phyloP scores from a whole-genome alignment of 164 flowering plant genomes.

The Litsea cubeba region DNA sequence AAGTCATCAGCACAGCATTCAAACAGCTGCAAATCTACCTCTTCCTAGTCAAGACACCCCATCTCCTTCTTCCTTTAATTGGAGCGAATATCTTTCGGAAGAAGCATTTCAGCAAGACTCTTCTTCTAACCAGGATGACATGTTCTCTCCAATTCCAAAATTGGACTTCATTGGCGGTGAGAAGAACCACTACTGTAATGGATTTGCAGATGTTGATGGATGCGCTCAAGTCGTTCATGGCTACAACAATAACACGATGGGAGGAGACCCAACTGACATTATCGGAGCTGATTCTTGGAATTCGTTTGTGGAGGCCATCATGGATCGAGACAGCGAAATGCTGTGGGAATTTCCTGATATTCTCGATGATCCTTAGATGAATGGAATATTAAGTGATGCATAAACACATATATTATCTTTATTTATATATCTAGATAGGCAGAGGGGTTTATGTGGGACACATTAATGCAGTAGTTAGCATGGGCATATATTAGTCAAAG shows the following conservation, averaged over 20 bases:
- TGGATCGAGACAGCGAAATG: slow-evolving; percentile 59
- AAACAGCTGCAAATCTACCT: slow-evolving; percentile 19
- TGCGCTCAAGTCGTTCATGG: background rate
- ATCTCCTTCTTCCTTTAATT: slow-evolving; percentile 26
- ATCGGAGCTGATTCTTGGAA: slow-evolving; percentile 26
- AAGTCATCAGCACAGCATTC: slow-evolving; percentile 7
- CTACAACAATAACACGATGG: background rate
- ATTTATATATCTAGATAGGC: too few relatives aligned
- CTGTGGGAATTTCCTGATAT: slow-evolving; percentile 40
- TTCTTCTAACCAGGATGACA: background rate
- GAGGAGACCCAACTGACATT: background rate
- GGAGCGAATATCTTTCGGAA: slow-evolving; percentile 48
- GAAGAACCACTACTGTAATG: background rate
- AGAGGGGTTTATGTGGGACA: too few relatives aligned
- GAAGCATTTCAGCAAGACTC: slow-evolving; percentile 22
- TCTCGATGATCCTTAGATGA: slow-evolving; percentile 30
- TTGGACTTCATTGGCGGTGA: slow-evolving; percentile 2
- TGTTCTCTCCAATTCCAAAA: background rate
- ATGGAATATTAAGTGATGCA: background rate
- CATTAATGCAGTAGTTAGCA: too few relatives aligned
- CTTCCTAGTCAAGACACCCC: slow-evolving; percentile 8
- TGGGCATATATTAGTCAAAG: too few relatives aligned
- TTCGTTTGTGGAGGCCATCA: slow-evolving; percentile 60
- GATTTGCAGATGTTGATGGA: slow-evolving; percentile 2
- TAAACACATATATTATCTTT: background rate